Evolutionary conservation across 2,329 filamentous ascomycete species (phyloP).

Genomic region (Fusarium multiceps): DNA sequence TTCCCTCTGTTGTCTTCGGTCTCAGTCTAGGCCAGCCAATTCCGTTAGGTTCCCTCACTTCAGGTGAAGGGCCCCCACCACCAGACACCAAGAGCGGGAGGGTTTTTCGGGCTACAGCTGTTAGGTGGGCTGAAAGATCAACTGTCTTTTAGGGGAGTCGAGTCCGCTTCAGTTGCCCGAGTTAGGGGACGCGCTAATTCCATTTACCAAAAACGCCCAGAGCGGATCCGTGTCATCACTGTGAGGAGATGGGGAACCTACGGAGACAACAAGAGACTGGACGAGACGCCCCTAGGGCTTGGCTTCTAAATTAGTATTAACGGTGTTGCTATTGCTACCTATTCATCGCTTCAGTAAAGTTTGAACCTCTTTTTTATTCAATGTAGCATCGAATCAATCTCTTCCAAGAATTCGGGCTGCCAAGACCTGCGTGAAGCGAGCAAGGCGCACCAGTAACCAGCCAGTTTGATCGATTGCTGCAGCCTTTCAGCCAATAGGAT

Average conservation of each 20-base stretch:
- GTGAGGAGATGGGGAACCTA: neutral
- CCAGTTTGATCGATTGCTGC: neutral
- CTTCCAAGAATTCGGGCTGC: slow-evolving; percentile 19
- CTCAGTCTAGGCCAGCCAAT: neutral
- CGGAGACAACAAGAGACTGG: neutral
- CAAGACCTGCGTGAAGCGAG: slow-evolving; percentile 16
- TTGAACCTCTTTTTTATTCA: neutral
- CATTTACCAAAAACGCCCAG: slow-evolving; percentile 24
- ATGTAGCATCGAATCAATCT: neutral
- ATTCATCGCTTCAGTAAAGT: neutral
- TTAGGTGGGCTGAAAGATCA: neutral
- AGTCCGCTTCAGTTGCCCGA: neutral
- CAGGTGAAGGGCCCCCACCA: neutral
- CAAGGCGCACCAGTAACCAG: slow-evolving; percentile 23
- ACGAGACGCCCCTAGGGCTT: neutral
- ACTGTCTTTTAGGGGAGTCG: neutral
- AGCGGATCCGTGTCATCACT: slow-evolving; percentile 33
- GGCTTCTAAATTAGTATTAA: slow-evolving; percentile 21
- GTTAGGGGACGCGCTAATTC: neutral
- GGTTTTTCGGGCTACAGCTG: neutral
- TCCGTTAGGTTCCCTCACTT: neutral
- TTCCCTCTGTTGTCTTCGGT: neutral
- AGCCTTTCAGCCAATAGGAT: neutral
- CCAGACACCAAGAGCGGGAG: neutral
- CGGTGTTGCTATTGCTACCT: slow-evolving; percentile 6